Evolutionary conservation across 2,329 filamentous ascomycete species (phyloP), one percentile per base, ranked within the genome.

Genomic region (Orbilia oligospora): DNA sequence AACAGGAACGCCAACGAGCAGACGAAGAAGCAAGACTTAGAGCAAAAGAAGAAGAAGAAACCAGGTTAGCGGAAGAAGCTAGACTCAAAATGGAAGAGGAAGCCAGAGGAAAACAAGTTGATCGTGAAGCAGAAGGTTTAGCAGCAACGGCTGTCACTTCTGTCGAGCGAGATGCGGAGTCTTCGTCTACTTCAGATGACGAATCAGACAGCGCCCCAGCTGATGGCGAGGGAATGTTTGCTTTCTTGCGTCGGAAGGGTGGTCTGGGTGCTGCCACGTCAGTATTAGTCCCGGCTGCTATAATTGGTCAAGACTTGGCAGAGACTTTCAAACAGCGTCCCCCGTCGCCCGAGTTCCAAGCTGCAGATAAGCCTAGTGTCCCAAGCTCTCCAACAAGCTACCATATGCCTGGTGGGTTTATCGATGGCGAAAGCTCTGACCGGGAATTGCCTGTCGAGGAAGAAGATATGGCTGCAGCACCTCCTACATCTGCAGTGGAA

Each of bases 251-350:
- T 41, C 76, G 76, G 41, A 75, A 56, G 49, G 61, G 67, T 44
- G 49, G 38, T 46, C 48, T 70, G 10, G 71, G 64, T 61, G 70
- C 53, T 79, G 76, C 76, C 76, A 79, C 76, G 76, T 73, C 70
- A 79, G 76, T 73, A 56, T 41, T 75, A 66, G 67, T 61, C 27
- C 65, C 76, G 20, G 0, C 55, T 14, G 44, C 55, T 61, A 69
- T 78, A 22, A 63, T 55, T 78, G 75, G 75, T 49, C 61, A 41
- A 46, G 44, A 12, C 33, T 33, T 78, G 14, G 55, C 75, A 18
- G 68, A 68, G 18, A 51, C 9, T 30, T 56, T 78, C 20, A 64
- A 65, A 20, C 71, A 63, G 22, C 65, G 63, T 38, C 30, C 36
- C 20, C 65, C 44, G 24, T 71, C 66, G 10, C 67, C 48, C 18